A percentile compares a stretch with the other conserved stretches of the same genome.
Evolutionary conservation across 345 rosid genomes (phyloP).

Genomic region (Populus pruinosa): DNA sequence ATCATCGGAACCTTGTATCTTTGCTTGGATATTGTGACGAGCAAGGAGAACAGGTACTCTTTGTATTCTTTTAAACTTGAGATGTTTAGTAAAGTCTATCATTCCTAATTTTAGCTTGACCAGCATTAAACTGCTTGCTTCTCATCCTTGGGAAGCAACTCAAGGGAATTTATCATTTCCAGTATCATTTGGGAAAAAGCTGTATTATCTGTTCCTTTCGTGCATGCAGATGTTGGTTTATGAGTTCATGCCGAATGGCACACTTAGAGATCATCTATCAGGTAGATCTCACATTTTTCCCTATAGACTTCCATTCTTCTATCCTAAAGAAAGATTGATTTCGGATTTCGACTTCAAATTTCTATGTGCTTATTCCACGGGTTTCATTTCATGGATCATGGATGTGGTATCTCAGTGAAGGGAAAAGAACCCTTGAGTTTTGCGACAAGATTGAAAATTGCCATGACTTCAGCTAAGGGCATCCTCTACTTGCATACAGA

Average conservation of each 20-base stretch:
- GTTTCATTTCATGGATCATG: conserved; percentile 1
- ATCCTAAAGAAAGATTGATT: neutral
- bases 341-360: neutral
- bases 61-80: neutral
- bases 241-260: conserved; percentile 88
- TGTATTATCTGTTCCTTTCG: conserved; percentile 5
- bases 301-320: neutral
- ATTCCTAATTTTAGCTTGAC: neutral
- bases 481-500: conserved; percentile 82
- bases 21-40: conserved; percentile 89
- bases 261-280: conserved; percentile 77
- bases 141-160: neutral
- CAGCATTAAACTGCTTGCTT: neutral
- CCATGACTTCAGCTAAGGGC: conserved; percentile 82
- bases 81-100: neutral
- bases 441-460: conserved; percentile 61
- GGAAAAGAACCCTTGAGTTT: conserved; percentile 52
- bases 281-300: conserved; percentile 41
- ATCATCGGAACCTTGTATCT: conserved; percentile 91
- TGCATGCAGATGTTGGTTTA: conserved; percentile 80
- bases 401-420: conserved; percentile 44
- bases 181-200: conserved; percentile 3
- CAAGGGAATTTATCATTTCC: neutral
- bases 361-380: conserved; percentile 6
- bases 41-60: conserved; percentile 83